Conservation (phyloP, 306 rosid genomes). For the Cucurbita moschata region DNA sequence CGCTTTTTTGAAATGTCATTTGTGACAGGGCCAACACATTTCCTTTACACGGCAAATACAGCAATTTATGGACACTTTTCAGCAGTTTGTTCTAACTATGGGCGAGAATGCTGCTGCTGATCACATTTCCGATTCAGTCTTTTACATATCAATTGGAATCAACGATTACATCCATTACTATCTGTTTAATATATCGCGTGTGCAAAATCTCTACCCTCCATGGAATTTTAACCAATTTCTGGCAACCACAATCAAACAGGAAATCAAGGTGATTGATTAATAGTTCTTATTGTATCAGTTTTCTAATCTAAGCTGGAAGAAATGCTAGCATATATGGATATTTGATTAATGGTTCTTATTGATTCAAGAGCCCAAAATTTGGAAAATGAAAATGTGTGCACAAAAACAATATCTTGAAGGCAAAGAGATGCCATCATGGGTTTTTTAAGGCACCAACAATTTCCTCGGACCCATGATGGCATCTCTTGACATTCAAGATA, state of each 20-base stretch:
- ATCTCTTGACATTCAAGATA: neutral
- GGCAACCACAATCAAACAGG: constrained; percentile 41
- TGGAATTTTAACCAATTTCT: constrained; percentile 72
- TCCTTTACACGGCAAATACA: neutral
- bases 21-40: neutral
- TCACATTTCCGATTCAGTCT: neutral
- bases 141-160: neutral
- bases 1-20: too few relatives aligned
- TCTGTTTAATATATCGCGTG: constrained; percentile 17
- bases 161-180: neutral
- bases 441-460: too few relatives aligned
- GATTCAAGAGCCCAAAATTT: neutral
- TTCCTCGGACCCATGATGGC: neutral
- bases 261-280: constrained; percentile 38
- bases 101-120: neutral
- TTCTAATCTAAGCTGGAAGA: too few relatives aligned
- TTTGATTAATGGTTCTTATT: neutral
- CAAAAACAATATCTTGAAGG: neutral
- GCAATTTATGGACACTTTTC: neutral
- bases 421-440: neutral
- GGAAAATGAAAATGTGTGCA: neutral
- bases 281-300: neutral
- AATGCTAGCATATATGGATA: too few relatives aligned
- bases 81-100: neutral
- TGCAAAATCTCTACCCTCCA: constrained; percentile 51